A percentile compares a stretch with the other conserved stretches of the same genome.
Evolutionary conservation across 1,139 yeast genomes (phyloP).

Genomic region (Kodamaea sp.): DNA sequence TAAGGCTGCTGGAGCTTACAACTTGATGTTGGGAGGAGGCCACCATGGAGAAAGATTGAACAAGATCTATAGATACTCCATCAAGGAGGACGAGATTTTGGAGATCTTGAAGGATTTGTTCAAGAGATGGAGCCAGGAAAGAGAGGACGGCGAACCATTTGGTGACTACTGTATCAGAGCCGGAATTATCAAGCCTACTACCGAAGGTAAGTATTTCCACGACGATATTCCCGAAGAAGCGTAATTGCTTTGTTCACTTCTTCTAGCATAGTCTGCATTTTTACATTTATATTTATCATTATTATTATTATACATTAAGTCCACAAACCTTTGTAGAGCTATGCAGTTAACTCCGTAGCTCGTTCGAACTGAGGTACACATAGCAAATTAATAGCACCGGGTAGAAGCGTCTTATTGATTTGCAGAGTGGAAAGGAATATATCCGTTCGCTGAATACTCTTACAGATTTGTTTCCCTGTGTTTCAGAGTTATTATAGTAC

Average conservation of each 20-base stretch:
- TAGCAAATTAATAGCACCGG: no score
- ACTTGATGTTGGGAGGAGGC: constrained; percentile 95
- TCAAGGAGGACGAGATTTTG: constrained; percentile 87
- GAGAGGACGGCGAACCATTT: constrained; percentile 89
- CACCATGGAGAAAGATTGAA: constrained; percentile 92
- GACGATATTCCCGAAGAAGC: constrained; percentile 88
- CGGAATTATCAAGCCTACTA: constrained; percentile 84
- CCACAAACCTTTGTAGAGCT: no score
- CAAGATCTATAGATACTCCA: constrained; percentile 84
- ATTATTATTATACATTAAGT: no score
- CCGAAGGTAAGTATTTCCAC: constrained; percentile 92
- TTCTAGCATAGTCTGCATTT: background rate
- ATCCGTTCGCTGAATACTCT: no score
- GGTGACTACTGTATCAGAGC: constrained; percentile 90
- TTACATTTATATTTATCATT: no score
- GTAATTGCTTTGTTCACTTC: constrained; percentile 14
- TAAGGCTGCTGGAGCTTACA: constrained; percentile 91
- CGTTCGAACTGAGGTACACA: no score
- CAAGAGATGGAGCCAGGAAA: constrained; percentile 92
- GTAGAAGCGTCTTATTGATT: no score
- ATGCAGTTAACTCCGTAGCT: no score
- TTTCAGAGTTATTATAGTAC: no score
- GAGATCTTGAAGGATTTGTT: constrained; percentile 78
- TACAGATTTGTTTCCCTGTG: no score
- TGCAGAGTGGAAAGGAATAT: no score